Conservation (phyloP, 768 basidiomycete genomes). For the Mrakia gelida region DNA sequence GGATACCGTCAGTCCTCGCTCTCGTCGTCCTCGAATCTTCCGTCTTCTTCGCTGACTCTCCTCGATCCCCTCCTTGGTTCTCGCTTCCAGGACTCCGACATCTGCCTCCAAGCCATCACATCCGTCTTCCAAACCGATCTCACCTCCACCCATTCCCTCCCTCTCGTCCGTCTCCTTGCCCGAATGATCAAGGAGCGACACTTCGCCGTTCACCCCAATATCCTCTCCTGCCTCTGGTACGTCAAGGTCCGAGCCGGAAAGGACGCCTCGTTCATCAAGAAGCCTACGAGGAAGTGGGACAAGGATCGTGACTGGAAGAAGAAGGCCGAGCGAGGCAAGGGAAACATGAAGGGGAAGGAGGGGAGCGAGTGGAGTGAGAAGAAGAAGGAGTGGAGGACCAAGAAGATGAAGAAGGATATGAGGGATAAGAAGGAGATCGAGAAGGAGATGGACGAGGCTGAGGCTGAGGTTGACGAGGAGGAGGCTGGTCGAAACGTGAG, state of each 20-base stretch:
- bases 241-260: constrained; percentile 32
- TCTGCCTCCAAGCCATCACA: constrained; percentile 76
- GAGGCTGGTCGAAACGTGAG: constrained; percentile 76
- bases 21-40: background rate
- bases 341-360: constrained; percentile 49
- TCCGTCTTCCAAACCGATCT: constrained; percentile 76
- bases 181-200: constrained; percentile 92
- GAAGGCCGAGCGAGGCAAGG: constrained; percentile 33
- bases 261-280: constrained; percentile 19
- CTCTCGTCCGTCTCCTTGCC: constrained; percentile 82
- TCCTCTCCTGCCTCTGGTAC: constrained; percentile 71
- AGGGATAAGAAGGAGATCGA: constrained; percentile 88
- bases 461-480: constrained; percentile 87
- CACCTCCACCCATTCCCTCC: constrained; percentile 75
- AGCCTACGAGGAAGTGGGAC: constrained; percentile 29
- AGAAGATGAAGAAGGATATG: constrained; percentile 77
- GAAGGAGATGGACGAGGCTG: constrained; percentile 88
- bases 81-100: constrained; percentile 64
- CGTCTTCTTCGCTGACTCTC: constrained; percentile 8
- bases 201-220: constrained; percentile 84
- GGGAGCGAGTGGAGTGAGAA: constrained; percentile 46
- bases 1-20: constrained; percentile 63
- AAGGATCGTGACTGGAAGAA: constrained; percentile 33
- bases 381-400: constrained; percentile 71
- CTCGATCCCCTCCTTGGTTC: constrained; percentile 7